Evolutionary conservation across 352 stramenopile genomes (phyloP), one percentile per base, ranked within the genome.

Genomic region (Phytophthora hybrid): DNA sequence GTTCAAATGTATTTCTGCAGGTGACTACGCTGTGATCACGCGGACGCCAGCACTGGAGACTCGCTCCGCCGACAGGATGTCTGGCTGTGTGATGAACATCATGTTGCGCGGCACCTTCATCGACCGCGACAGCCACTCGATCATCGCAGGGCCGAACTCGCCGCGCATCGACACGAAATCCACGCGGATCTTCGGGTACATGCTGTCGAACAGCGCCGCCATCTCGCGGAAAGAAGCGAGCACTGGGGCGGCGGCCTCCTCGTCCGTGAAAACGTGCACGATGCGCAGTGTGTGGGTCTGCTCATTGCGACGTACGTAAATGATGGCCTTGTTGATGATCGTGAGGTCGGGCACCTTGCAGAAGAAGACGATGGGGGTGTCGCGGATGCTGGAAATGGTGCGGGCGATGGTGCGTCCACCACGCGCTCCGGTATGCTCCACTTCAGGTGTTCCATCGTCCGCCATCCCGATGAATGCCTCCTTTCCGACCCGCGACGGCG

Each of bases 231-330:
- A 77, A 4, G 70, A 29, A 3, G 53, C 4, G n/a, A 82, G 59
- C 31, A 70, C 63, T 11, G 52, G 52, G 16, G 63, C 26, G 4
- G 44, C 63, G 0, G 23, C 53, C 49, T 73, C 66, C 41, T 73
- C 66, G 51, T 68, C 66, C 52, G 66, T 4, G 21, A 73, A 73
- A 52, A 73, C 66, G 82, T 98, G 94, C 46, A 98, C 92, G 51
- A 98, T 86, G 59, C 93, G 91, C 49, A 98, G 72, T 58, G 87
- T 93, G 73, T 87, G 82, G 26, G 90, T 98, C 83, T 98, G 92
- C 73, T 95, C 88, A 81, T 98, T 98, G 57, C 91, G 89, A 53
- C 90, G 90, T 74, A 98, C 93, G 77, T 98, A 98, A 39, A 98
- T 77, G 66, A 98, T 95, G 14, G 93, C 93, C 79, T 98, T 98